These are phyloP conservation scores for Helminthosporium solani DNA, from an alignment of 2,329 filamentous ascomycete genomes.

Conservation along the genomic window DNA sequence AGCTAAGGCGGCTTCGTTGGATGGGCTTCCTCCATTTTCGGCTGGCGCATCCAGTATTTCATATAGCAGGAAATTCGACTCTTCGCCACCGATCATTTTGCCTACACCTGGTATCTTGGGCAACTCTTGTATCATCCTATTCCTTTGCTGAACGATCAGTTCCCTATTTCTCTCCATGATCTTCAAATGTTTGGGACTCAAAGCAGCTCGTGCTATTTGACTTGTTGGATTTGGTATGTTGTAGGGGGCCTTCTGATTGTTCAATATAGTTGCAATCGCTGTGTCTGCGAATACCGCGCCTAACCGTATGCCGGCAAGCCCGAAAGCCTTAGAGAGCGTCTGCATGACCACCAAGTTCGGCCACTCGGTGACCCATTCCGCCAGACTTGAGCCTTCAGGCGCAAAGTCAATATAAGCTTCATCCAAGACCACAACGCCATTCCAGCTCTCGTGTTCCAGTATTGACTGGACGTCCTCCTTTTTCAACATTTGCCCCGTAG, in stretches of 20 bases:
- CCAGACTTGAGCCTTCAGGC: slow-evolving; percentile 73
- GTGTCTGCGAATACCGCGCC: slow-evolving; percentile 80
- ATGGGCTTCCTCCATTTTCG: slow-evolving; percentile 64
- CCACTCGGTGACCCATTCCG: slow-evolving; percentile 88
- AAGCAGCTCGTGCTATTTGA: slow-evolving; percentile 72
- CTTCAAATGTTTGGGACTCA: slow-evolving; percentile 65
- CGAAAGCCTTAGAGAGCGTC: slow-evolving; percentile 97
- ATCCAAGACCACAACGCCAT: slow-evolving; percentile 88
- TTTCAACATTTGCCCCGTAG: slow-evolving; percentile 75
- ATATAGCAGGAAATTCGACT: slow-evolving; percentile 86
- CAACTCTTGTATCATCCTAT: slow-evolving; percentile 72
- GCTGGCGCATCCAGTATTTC: slow-evolving; percentile 72
- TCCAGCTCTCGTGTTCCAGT: slow-evolving; percentile 87
- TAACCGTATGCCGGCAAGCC: slow-evolving; percentile 87
- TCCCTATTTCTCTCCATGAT: slow-evolving; percentile 71
- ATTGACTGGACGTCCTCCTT: slow-evolving; percentile 73
- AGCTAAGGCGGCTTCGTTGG: slow-evolving; percentile 73
- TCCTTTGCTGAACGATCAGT: slow-evolving; percentile 72
- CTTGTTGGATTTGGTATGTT: slow-evolving; percentile 90
- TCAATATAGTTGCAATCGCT: slow-evolving; percentile 75
- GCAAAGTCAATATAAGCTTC: slow-evolving; percentile 98
- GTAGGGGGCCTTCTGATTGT: slow-evolving; percentile 93
- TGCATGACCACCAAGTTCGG: slow-evolving; percentile 98
- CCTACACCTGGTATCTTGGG: slow-evolving; percentile 77
- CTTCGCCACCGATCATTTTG: slow-evolving; percentile 73